Evolutionary conservation across 352 stramenopile genomes (phyloP), one percentile per base, ranked within the genome.

Genomic region (Globisporangium middletonii): DNA sequence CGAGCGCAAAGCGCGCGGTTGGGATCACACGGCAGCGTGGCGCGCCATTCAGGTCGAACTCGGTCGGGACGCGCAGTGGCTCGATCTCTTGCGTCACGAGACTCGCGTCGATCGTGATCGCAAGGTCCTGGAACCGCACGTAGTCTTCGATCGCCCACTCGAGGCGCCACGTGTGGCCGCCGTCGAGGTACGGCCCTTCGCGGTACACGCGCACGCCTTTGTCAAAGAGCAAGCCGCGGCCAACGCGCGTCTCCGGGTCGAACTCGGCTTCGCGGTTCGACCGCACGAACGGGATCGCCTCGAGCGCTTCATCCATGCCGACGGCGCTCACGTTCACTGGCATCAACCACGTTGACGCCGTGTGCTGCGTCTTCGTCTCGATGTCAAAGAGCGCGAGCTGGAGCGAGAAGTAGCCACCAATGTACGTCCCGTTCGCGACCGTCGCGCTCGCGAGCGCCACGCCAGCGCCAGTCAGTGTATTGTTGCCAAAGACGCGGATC

Each of bases 101-200:
- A 3, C 68, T 73, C 7, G 77, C 73, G 57, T 90, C 62, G 41
- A 88, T 75, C 4, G 68, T 75, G 49, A 92, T 81, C 23, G 72
- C 64, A 1, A 92, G 38, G n/a, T 89, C 73, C 4, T 79, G 77
- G 50, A 92, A 92, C 26, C 78, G 76, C 13, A 76, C 54, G 54
- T 87, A 89, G 65, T 92, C 79, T 18, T 84, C 74, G 28, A 92
- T 68, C 0, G 79, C 76, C 83, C 83, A 92, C 37, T 83, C 77
- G 0, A 92, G 65, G 3, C 74, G 73, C 83, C 83, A 92, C 0
- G 63, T 86, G 54, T 92, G 73, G 1, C 83, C 83, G 18, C 83
- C 83, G 43, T 92, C 83, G 1, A 88, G 58, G 53, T 75, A 84
- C 8, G 82, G 82, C 0, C 82, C 82, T 23, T 86, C 73, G 8